Conservation (phyloP, 345 rosid genomes). For the Eutrema heterophyllum region DNA sequence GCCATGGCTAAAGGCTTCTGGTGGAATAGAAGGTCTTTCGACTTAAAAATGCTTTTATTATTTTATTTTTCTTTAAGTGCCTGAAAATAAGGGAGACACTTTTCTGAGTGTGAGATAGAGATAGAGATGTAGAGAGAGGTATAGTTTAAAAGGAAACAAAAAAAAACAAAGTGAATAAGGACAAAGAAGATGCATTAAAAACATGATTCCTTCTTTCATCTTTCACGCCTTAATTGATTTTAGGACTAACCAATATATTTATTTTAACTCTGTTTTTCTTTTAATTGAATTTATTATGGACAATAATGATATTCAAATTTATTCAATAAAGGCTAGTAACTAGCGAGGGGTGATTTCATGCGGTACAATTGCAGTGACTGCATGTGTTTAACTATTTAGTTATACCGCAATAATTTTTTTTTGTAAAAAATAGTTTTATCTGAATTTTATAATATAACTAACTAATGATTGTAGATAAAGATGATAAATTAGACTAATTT, state of each 20-base stretch:
- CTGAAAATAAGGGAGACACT: constrained; percentile 32
- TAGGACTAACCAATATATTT: background rate
- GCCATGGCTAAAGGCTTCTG: constrained; percentile 19
- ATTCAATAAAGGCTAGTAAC: constrained; percentile 3
- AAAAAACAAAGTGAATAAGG: constrained; percentile 34
- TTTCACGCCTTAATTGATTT: constrained; percentile 16
- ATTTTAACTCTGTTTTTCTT: background rate
- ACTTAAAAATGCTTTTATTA: background rate
- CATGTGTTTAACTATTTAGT: constrained; percentile 23
- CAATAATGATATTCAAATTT: background rate
- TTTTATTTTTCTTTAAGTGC: constrained; percentile 3
- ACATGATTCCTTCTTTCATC: constrained; percentile 27
- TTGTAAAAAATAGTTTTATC: too few relatives aligned
- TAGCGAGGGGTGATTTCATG: constrained; percentile 22
- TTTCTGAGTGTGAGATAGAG: constrained; percentile 13
- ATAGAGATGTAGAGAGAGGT: background rate
- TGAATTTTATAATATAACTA: too few relatives aligned
- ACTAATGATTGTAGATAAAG: too few relatives aligned
- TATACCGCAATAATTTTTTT: too few relatives aligned
- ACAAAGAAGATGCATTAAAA: constrained; percentile 33
- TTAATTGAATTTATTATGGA: background rate
- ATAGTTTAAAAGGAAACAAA: constrained; percentile 16
- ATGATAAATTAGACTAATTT: too few relatives aligned
- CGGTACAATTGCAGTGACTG: constrained; percentile 1
- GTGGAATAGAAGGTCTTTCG: constrained; percentile 17